These are phyloP conservation scores for Phellopilus nigrolimitatus DNA, from an alignment of 1,284 basidiomycete genomes.

Conservation along the genomic window DNA sequence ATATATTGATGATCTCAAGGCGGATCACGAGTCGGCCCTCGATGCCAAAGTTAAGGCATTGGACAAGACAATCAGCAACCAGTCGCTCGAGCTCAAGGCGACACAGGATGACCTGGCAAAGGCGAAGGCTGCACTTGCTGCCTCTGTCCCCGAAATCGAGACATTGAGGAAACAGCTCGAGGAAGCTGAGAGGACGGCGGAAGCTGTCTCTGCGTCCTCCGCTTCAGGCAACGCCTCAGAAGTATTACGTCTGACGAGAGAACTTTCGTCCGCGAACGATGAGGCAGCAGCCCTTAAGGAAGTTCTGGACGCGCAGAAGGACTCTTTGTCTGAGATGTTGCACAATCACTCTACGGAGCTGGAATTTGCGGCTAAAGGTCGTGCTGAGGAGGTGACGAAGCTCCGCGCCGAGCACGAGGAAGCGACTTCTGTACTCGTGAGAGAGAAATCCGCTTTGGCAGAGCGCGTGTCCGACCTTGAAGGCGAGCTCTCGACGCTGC, in stretches of 20 bases:
- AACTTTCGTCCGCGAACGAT: conserved; percentile 56
- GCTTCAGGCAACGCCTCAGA: conserved; percentile 48
- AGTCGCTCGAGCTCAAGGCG: conserved; percentile 69
- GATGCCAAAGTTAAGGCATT: conserved; percentile 52
- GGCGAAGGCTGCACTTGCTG: conserved; percentile 54
- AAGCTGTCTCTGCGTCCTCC: conserved; percentile 35
- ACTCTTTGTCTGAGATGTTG: conserved; percentile 63
- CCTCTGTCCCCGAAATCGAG: conserved; percentile 49
- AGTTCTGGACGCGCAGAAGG: conserved; percentile 59
- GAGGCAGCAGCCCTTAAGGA: conserved; percentile 58
- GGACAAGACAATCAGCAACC: conserved; percentile 59
- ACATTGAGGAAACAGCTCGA: conserved; percentile 58
- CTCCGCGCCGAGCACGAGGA: conserved; percentile 54
- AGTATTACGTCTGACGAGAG: conserved; percentile 49
- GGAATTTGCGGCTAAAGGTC: conserved; percentile 60
- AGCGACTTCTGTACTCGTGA: conserved; percentile 47
- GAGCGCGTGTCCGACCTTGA: conserved; percentile 64
- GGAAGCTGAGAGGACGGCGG: conserved; percentile 43
- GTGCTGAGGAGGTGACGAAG: conserved; percentile 63
- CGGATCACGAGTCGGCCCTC: conserved; percentile 54
- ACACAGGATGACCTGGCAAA: conserved; percentile 77
- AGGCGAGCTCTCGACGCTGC: conserved; percentile 65
- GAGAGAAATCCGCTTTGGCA: conserved; percentile 55
- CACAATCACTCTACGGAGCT: conserved; percentile 66
- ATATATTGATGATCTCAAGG: conserved; percentile 53